Evolutionary conservation across 2,329 filamentous ascomycete species (phyloP).

Genomic region (Chaetomium olivaceum): DNA sequence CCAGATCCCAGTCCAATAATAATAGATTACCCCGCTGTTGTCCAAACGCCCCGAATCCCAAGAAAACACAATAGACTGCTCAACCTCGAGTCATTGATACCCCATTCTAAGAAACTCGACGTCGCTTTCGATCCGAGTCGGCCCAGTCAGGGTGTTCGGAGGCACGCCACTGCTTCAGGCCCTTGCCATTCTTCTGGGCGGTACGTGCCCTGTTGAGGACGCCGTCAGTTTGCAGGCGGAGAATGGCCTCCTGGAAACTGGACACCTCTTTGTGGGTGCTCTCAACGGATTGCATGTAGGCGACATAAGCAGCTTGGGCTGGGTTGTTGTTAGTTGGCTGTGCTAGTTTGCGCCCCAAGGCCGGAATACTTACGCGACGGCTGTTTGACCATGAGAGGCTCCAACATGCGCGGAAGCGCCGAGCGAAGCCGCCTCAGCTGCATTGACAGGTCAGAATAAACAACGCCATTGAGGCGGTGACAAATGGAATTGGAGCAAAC

Average conservation of each 20-base stretch:
- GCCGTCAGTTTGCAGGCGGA: slow-evolving; percentile 48
- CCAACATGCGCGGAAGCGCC: slow-evolving; percentile 52
- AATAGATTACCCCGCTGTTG: neutral
- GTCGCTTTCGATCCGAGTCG: slow-evolving; percentile 19
- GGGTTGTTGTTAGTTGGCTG: slow-evolving; percentile 28
- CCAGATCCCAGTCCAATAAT: neutral
- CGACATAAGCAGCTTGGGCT: slow-evolving; percentile 54
- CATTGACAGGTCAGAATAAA: slow-evolving; percentile 26
- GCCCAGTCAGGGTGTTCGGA: slow-evolving; percentile 63
- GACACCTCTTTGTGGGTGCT: slow-evolving; percentile 53
- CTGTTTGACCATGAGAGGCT: slow-evolving; percentile 52
- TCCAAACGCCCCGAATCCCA: slow-evolving; percentile 15
- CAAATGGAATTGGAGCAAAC: slow-evolving; percentile 18
- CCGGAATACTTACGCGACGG: slow-evolving; percentile 49
- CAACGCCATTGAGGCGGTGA: slow-evolving; percentile 3
- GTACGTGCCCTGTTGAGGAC: slow-evolving; percentile 54
- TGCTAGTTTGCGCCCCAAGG: neutral
- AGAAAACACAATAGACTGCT: neutral
- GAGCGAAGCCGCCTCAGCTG: slow-evolving; percentile 52
- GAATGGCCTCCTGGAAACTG: slow-evolving; percentile 51
- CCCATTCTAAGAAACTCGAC: slow-evolving; percentile 12
- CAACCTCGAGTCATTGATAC: neutral
- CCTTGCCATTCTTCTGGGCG: slow-evolving; percentile 56
- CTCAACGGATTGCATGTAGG: slow-evolving; percentile 51
- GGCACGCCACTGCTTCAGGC: slow-evolving; percentile 60